phyloP scores from a whole-genome alignment of 257 asterid genomes.

The Verbena officinalis region DNA sequence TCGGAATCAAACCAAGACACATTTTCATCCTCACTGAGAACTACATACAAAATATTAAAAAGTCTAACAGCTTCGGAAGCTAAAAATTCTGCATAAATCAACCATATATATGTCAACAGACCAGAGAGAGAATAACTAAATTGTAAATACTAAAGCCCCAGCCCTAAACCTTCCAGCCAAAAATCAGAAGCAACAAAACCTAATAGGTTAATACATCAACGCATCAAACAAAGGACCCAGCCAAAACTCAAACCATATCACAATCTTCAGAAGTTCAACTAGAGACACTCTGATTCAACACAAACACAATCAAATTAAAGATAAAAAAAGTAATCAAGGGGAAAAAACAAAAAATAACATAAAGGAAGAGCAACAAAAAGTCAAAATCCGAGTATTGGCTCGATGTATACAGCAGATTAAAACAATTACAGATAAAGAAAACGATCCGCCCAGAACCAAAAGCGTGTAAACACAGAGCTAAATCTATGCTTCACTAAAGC shows the following conservation, averaged over 20 bases:
- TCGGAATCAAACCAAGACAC: constrained; percentile 3
- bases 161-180: neutral
- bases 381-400: constrained; percentile 17
- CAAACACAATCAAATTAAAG: constrained; percentile 1
- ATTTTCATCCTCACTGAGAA: neutral
- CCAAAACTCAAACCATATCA: constrained; percentile 20
- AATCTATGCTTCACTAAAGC: constrained; percentile 18
- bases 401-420: constrained; percentile 1
- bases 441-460: constrained; percentile 34
- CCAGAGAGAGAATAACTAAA: too few relatives aligned
- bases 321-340: neutral
- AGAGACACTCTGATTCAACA: constrained; percentile 16
- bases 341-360: neutral
- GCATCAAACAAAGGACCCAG: constrained; percentile 3
- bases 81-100: constrained; percentile 10
- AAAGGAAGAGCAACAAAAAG: constrained; percentile 18
- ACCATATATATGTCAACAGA: constrained; percentile 10
- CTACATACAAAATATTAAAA: too few relatives aligned
- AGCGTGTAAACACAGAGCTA: constrained; percentile 11
- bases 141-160: too few relatives aligned
- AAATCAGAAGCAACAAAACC: neutral
- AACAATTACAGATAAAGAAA: constrained; percentile 16
- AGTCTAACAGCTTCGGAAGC: neutral
- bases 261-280: constrained; percentile 21
- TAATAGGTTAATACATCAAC: constrained; percentile 17